Base-by-base conservation (phyloP, 2,329 filamentous ascomycete species). In the Monosporascus ibericus region DNA sequence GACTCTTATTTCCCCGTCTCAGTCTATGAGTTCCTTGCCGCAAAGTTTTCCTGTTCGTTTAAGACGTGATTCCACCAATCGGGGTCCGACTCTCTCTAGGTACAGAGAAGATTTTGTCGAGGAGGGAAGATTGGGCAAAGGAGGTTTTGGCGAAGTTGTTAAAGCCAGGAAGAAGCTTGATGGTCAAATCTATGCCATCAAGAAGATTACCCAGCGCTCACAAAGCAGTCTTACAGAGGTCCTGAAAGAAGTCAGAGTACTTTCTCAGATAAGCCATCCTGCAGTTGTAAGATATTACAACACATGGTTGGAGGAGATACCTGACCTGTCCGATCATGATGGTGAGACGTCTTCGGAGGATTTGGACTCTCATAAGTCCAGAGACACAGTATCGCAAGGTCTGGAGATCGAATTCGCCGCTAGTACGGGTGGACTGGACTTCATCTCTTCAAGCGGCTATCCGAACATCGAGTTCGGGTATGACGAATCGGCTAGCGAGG, bases 151-250 rank as follows among this genome's bases (percentile, higher is more conserved):
- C 5, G 90, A 96, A 70, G 94, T 99, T 22, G 90, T 97, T 51
- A 95, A 96, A 68, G 92, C 92, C 3, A 83, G 92, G 34, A 95
- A 96, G 69, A 96, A 94, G 72, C 82, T 96, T 4, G 94, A 97
- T 66, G 90, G 90, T 1, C 88, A 92, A 53, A 86, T 95, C 44
- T 99, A 97, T 70, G 94, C 94, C 18, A 89, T 99, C 66, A 99
- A 99, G 69, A 96, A 97, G 68, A 94, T 99, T 56, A 90, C 85
- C 1, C 89, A 94, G 60, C 86, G 86, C 49, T 90, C 90, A 1
- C 81, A 87, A 25, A 80, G 85, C 53, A 89, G 88, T 53, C 75
- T 97, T 39, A 92, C 88, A 0, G 88, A 96, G 65, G 85, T 92
- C 14, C 68, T 92, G 25, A 90, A 88, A 51, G 89, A 94, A 68